A percentile compares a stretch with the other conserved stretches of the same genome.
These are phyloP conservation scores for Mallotus japonicus DNA, from an alignment of 441 rosid species.

Conservation along the genomic window DNA sequence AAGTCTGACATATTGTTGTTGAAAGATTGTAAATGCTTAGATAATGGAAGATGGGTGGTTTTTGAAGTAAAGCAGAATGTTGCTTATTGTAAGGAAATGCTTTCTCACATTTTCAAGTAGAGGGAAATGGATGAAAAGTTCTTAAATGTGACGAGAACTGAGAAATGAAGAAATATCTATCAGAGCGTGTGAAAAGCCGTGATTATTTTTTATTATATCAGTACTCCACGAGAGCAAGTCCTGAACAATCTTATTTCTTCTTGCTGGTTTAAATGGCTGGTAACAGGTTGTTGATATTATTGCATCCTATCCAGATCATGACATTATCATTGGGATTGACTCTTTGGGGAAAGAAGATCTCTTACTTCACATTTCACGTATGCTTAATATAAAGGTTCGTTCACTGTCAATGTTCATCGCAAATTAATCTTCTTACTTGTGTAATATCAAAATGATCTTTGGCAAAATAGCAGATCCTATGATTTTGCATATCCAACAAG, in stretches of 20 bases:
- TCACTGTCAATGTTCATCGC: neutral
- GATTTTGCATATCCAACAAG: neutral
- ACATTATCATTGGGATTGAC: slow-evolving; percentile 66
- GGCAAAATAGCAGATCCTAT: neutral
- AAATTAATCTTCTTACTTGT: neutral
- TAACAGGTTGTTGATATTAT: slow-evolving; percentile 61
- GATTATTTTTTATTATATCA: too few species aligned
- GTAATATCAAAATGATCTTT: neutral
- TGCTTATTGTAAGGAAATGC: neutral
- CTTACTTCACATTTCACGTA: slow-evolving; percentile 47
- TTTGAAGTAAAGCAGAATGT: neutral
- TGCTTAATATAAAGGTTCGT: slow-evolving; percentile 57
- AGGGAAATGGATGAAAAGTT: neutral
- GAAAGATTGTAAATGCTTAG: too few species aligned
- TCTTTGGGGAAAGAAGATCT: slow-evolving; percentile 75
- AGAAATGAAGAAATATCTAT: too few species aligned
- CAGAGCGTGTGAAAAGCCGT: too few species aligned
- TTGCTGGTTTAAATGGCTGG: slow-evolving; percentile 14
- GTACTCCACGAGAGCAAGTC: neutral
- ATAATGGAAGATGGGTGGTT: too few species aligned
- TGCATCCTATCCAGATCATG: slow-evolving; percentile 63
- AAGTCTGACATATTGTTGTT: neutral
- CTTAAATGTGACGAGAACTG: too few species aligned
- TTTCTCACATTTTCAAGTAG: neutral
- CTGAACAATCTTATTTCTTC: neutral